Evolutionary conservation across 805 yeast species (phyloP).

Genomic region (Saturnispora kantuleensis): DNA sequence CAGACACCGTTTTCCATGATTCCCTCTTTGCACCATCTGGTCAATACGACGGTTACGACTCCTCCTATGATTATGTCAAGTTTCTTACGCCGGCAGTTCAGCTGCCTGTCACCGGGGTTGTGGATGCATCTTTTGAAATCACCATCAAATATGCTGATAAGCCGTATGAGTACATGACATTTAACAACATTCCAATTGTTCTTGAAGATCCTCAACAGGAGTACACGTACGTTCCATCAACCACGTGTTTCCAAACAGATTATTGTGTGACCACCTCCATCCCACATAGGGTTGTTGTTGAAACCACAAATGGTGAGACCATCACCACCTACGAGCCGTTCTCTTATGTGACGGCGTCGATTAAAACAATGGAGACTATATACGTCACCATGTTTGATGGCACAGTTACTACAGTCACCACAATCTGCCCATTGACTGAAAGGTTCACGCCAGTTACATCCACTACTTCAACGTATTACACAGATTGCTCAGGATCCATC

Average conservation of each 20-base stretch:
- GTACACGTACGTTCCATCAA: constrained; percentile 8
- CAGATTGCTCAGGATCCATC: constrained; percentile 1
- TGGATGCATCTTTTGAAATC: constrained; percentile 2
- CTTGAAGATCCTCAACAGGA: constrained; percentile 1
- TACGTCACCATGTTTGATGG: constrained; percentile 13
- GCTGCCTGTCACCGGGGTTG: constrained; percentile 9
- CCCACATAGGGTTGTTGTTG: constrained; percentile 3
- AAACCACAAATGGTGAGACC: background rate
- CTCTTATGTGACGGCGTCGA: background rate
- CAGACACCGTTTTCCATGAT: constrained; percentile 1
- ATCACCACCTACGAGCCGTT: constrained; percentile 5
- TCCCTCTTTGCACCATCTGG: constrained; percentile 11
- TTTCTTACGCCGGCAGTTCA: constrained; percentile 8
- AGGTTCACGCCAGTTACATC: constrained; percentile 3
- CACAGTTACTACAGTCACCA: constrained; percentile 12
- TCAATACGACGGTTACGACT: background rate
- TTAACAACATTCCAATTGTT: constrained; percentile 7
- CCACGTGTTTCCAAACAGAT: constrained; percentile 8
- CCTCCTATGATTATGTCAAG: constrained; percentile 8
- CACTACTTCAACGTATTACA: constrained; percentile 1
- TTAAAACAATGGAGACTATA: constrained; percentile 10
- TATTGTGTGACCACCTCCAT: constrained; percentile 9
- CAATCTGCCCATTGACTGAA: constrained; percentile 14
- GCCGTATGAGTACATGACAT: background rate
- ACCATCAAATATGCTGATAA: background rate